phyloP scores from a whole-genome alignment of 164 flowering plant genomes.

The Tetrastigma voinierianum region DNA sequence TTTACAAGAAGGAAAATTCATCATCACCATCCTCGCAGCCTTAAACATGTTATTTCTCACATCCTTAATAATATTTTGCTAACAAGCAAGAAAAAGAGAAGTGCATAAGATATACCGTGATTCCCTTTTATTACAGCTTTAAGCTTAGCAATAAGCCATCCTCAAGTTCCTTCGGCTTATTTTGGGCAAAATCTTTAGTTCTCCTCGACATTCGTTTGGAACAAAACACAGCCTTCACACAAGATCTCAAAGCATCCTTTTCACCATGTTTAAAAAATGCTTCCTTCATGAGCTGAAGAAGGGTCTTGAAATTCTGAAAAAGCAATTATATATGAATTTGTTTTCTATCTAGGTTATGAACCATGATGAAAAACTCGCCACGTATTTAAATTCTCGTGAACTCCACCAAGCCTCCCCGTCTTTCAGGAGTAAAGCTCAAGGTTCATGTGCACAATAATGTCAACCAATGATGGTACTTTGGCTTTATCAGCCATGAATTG shows the following conservation, averaged over 20 bases:
- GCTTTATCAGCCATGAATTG: slow-evolving; percentile 84
- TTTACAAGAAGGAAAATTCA: slow-evolving; percentile 87
- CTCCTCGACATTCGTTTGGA: slow-evolving; percentile 74
- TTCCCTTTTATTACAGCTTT: slow-evolving; percentile 76
- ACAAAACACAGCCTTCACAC: slow-evolving; percentile 88
- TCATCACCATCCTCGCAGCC: slow-evolving; percentile 81
- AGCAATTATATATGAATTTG: slow-evolving; percentile 15
- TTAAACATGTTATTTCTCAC: slow-evolving; percentile 13
- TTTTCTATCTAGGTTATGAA: slow-evolving; percentile 2
- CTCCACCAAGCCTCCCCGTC: slow-evolving; percentile 89
- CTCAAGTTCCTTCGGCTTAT: slow-evolving; percentile 76
- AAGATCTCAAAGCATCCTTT: slow-evolving; percentile 81
- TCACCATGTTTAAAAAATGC: slow-evolving; percentile 96
- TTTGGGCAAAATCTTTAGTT: slow-evolving; percentile 83
- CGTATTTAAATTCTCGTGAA: slow-evolving; percentile 7
- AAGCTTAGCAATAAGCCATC: slow-evolving; percentile 73
- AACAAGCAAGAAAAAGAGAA: slow-evolving; percentile 1
- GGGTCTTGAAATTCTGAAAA: slow-evolving; percentile 70
- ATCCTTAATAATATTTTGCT: not conserved
- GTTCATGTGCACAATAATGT: slow-evolving; percentile 65
- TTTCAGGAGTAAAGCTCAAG: slow-evolving; percentile 93
- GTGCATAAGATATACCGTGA: slow-evolving; percentile 45
- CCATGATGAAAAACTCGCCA: not conserved
- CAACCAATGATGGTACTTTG: slow-evolving; percentile 69
- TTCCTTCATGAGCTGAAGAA: slow-evolving; percentile 75